Evolutionary conservation across 129 eudicot genomes (phyloP).

Genomic region (Apium graveolens): DNA sequence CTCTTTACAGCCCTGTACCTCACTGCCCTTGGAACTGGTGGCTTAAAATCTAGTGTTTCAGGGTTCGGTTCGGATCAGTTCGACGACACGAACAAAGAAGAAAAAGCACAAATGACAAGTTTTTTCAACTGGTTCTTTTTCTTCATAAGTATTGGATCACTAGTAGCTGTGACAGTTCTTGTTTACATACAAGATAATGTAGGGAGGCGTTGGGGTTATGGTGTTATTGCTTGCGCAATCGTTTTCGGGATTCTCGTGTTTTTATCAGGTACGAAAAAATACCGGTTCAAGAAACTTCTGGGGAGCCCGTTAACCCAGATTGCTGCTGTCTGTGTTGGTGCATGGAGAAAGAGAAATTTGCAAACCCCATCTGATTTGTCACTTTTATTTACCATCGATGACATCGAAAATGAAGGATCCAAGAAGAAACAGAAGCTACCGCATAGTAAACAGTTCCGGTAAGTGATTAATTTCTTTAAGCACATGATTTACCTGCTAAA

Average conservation of each 20-base stretch:
- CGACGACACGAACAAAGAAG: constrained; percentile 60
- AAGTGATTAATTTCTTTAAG: constrained; percentile 8
- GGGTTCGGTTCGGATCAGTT: constrained; percentile 97
- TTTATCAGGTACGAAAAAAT: constrained; percentile 58
- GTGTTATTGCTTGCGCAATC: constrained; percentile 66
- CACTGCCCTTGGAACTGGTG: constrained; percentile 96
- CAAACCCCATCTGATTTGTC: constrained; percentile 72
- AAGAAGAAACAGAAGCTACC: constrained; percentile 68
- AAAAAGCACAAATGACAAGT: constrained; percentile 53
- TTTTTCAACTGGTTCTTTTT: constrained; percentile 96
- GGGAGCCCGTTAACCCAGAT: constrained; percentile 96
- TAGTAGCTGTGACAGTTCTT: constrained; percentile 69
- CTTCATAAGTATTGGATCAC: constrained; percentile 84
- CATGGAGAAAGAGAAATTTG: constrained; percentile 63
- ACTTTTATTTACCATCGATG: constrained; percentile 42
- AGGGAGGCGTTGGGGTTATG: constrained; percentile 91
- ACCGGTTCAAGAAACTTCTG: constrained; percentile 83
- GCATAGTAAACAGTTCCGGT: constrained; percentile 85
- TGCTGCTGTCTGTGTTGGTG: constrained; percentile 66
- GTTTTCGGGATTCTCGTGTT: constrained; percentile 54
- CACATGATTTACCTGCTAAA: background rate
- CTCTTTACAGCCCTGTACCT: constrained; percentile 68
- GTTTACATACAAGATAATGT: constrained; percentile 83
- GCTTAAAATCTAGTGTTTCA: constrained; percentile 84
- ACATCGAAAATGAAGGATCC: constrained; percentile 23